Evolutionary conservation across 106 monocot species (phyloP).

Genomic region (Platanthera zijinensis): DNA sequence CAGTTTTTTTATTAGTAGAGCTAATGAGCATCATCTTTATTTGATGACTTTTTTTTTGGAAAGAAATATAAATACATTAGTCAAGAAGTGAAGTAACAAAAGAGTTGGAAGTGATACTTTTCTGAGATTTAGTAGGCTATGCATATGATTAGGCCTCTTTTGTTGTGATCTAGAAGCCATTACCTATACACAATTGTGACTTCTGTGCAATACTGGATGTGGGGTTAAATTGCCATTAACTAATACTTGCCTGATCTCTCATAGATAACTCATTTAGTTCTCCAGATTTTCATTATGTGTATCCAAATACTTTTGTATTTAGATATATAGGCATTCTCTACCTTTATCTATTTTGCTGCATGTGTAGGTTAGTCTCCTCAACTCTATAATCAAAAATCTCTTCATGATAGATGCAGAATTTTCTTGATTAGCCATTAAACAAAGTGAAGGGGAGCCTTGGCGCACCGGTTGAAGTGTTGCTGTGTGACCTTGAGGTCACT

Average conservation of each 20-base stretch:
- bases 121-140: background rate
- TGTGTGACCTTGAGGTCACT: too few species aligned
- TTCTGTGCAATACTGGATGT: background rate
- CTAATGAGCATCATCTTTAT: background rate
- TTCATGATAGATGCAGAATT: background rate
- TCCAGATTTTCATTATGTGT: background rate
- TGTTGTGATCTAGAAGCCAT: background rate
- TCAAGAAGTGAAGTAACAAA: background rate
- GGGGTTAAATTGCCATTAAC: background rate
- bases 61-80: background rate
- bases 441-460: too few species aligned
- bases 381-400: background rate
- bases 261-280: background rate
- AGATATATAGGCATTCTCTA: background rate
- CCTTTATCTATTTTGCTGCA: background rate
- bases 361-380: background rate
- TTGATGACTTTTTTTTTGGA: background rate
- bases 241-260: background rate
- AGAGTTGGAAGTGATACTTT: background rate
- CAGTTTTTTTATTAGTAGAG: background rate
- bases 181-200: background rate
- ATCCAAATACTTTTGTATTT: background rate
- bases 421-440: background rate
- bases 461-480: too few species aligned
- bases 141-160: background rate